Percentiles rank a stretch among this genome's conserved stretches.
Conservation (phyloP, 495 filamentous ascomycete species). For the Penicillium mononematosum region DNA sequence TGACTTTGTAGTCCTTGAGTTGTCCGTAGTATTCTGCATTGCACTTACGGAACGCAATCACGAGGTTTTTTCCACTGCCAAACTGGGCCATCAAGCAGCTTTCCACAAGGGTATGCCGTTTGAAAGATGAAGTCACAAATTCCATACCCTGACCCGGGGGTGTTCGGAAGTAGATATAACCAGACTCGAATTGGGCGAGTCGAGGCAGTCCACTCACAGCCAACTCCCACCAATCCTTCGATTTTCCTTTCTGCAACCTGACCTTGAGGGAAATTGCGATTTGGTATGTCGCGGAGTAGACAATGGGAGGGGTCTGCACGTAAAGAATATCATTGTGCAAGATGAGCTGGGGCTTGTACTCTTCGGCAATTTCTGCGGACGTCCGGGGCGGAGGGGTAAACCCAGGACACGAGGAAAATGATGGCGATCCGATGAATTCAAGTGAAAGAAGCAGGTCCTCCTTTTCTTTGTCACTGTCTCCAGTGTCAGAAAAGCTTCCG, state of each 20-base stretch:
- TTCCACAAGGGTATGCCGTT: conserved; percentile 29
- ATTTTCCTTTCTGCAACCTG: conserved; percentile 18
- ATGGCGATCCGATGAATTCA: neutral
- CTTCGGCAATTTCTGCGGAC: neutral
- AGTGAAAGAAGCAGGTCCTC: neutral
- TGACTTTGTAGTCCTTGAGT: conserved; percentile 34
- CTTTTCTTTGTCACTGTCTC: neutral
- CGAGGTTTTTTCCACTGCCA: conserved; percentile 22
- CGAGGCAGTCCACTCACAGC: conserved; percentile 35
- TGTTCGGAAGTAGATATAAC: conserved; percentile 34
- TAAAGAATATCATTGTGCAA: conserved; percentile 24
- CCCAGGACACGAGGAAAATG: neutral
- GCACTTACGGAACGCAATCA: conserved; percentile 33
- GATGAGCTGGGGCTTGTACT: conserved; percentile 20
- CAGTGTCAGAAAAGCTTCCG: conserved; percentile 18
- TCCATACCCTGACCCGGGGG: conserved; percentile 33
- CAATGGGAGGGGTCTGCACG: conserved; percentile 17
- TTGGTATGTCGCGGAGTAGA: conserved; percentile 22
- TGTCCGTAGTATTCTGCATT: conserved; percentile 30
- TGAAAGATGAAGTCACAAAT: conserved; percentile 33
- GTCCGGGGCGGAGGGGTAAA: neutral
- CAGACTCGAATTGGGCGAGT: conserved; percentile 22
- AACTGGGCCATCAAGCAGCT: conserved; percentile 39
- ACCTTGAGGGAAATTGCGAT: conserved; percentile 23
- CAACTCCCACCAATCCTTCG: conserved; percentile 33